Evolutionary conservation across 257 asterid genomes (phyloP).

Genomic region (Linaria vulgaris): DNA sequence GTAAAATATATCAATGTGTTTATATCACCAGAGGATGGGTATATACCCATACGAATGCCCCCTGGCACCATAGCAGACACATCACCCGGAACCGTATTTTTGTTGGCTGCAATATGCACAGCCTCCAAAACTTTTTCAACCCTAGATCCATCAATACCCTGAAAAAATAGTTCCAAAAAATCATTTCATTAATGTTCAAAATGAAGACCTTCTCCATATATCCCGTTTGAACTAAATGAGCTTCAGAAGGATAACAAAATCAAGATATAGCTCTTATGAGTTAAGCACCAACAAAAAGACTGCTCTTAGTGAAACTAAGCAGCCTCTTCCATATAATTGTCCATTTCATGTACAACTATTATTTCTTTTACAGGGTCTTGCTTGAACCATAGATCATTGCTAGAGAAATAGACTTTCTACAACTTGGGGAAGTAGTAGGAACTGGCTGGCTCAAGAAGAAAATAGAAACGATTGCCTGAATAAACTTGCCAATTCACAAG

Average conservation of each 20-base stretch:
- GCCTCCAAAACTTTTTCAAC: constrained; percentile 91
- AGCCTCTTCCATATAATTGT: too few species aligned
- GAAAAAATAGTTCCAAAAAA: constrained; percentile 22
- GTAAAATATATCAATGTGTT: background rate
- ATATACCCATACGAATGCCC: constrained; percentile 95
- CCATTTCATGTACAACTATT: too few species aligned
- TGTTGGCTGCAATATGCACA: constrained; percentile 96
- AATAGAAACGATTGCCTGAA: background rate
- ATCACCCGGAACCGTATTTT: constrained; percentile 97
- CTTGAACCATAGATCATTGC: too few species aligned
- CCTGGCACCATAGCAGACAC: constrained; percentile 99
- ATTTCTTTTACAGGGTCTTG: too few species aligned
- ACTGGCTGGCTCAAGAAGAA: too few species aligned
- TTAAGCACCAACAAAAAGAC: background rate
- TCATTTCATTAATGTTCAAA: constrained; percentile 9
- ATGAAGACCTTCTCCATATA: background rate
- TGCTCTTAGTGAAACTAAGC: background rate
- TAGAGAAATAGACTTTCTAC: too few species aligned
- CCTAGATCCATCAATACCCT: constrained; percentile 99
- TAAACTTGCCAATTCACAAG: background rate
- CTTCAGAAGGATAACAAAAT: constrained; percentile 3
- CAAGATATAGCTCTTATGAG: background rate
- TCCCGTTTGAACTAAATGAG: background rate
- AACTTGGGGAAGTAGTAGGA: too few species aligned
- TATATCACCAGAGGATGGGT: constrained; percentile 7